Conservation (phyloP, 768 basidiomycete species). For the Kwoniella mangroviensis region DNA sequence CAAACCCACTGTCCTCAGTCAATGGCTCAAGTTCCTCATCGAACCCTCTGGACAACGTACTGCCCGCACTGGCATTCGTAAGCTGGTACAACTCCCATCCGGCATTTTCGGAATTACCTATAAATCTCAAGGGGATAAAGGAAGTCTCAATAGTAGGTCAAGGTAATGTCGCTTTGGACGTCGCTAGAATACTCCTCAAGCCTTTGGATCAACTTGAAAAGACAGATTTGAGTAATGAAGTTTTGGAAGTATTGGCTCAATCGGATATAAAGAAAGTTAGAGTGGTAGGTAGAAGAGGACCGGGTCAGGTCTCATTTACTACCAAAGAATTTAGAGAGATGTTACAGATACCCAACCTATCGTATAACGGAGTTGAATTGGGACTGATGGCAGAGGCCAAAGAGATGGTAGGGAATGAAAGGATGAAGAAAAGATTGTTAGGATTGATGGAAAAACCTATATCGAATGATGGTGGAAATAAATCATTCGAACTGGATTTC, state of each 20-base stretch:
- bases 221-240: constrained; percentile 78
- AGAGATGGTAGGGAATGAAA: constrained; percentile 47
- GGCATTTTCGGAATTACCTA: constrained; percentile 67
- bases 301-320: constrained; percentile 85
- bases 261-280: constrained; percentile 76
- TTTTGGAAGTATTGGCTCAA: constrained; percentile 69
- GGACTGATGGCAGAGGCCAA: constrained; percentile 47
- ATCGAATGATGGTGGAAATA: constrained; percentile 16
- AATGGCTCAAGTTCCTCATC: constrained; percentile 62
- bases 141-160: constrained; percentile 89
- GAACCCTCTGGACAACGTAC: constrained; percentile 60
- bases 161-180: constrained; percentile 91
- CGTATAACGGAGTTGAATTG: constrained; percentile 57
- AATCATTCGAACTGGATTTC: constrained; percentile 53
- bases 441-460: constrained; percentile 55
- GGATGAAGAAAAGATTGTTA: constrained; percentile 58
- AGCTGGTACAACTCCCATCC: constrained; percentile 98
- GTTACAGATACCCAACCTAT: constrained; percentile 67
- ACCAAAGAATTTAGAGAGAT: constrained; percentile 92
- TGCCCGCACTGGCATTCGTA: constrained; percentile 81
- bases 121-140: constrained; percentile 64
- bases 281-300: constrained; percentile 83
- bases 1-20: constrained; percentile 63
- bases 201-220: constrained; percentile 66
- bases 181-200: constrained; percentile 86